These are phyloP conservation scores for Tolypocladium nubicola DNA, from an alignment of 2,329 filamentous ascomycete species.

Conservation along the genomic window DNA sequence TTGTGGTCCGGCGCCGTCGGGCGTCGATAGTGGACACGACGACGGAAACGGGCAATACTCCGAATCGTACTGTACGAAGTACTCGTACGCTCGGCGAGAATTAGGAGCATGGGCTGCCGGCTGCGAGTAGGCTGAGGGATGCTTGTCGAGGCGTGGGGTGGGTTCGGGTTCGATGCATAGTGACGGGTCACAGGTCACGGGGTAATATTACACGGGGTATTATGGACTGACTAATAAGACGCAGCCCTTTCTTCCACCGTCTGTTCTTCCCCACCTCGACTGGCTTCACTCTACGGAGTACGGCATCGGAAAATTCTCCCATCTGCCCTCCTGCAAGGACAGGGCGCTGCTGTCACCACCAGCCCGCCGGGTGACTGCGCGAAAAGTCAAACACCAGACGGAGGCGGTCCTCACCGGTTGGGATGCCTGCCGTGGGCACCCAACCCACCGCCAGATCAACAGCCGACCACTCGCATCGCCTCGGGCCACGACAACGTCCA, in stretches of 20 bases:
- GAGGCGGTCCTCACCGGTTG: background rate
- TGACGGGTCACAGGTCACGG: background rate
- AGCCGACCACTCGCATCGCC: background rate
- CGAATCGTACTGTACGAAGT: background rate
- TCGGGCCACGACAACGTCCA: too few species aligned
- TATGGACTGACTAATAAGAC: background rate
- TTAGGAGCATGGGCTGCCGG: background rate
- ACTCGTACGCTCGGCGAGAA: background rate
- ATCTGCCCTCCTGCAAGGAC: background rate
- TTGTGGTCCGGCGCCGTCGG: background rate
- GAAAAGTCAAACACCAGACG: background rate
- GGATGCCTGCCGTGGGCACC: background rate
- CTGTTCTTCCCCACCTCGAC: too few species aligned
- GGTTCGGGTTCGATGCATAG: background rate
- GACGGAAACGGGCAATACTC: background rate
- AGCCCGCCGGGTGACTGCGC: background rate
- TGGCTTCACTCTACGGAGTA: background rate
- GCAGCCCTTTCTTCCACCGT: background rate
- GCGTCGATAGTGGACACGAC: background rate
- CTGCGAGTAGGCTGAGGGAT: background rate
- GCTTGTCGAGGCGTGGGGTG: background rate
- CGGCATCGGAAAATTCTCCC: background rate
- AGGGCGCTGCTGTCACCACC: background rate
- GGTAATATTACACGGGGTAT: too few species aligned
- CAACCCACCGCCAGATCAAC: background rate